Evolutionary conservation across 179 eudicot species (phyloP), one percentile per base, ranked within the genome.

Genomic region (Corrigiola litoralis): DNA sequence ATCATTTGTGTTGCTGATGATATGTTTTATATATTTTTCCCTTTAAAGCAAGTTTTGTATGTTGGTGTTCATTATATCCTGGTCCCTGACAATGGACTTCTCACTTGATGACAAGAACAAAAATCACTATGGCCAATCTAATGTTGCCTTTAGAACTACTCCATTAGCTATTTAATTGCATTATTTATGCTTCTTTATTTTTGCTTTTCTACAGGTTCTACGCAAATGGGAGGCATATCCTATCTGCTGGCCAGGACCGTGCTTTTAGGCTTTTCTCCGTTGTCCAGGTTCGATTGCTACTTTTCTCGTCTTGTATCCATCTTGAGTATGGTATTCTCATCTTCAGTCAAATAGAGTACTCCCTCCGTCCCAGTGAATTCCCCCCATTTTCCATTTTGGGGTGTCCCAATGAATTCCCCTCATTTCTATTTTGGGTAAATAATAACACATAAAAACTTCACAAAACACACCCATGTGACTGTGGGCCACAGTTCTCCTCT

Each of bases 201-300:
- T 24, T 61, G 21, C 24, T 53, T 46, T 40, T 51, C 33, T 78
- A 23, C 79, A 90, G 89, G 76, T 94, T 90, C 76, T 90, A 94
- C 80, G 91, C 96, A 31, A 94, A 94, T 72, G 99, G 99, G 65
- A 79, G 96, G 25, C 97, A 94, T 79, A 86, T 94, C 69, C 79
- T 94, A 50, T 94, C 99, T 58, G 99, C 99, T 79, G 99, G 99
- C 48, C 96, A 88, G 81, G 99, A 94, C 74, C 97, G 99, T 59
- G 97, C 99, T 46, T 94, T 94, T 53, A 90, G 99, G 37, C 99
- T 94, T 42, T 94, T 94, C 80, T 94, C 99, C 37, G 91, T 94
- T 23, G 68, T 94, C 59, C 99, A 94, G 95, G 95, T 88, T 70
- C 46, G 1, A 28, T 49, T 25, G 51, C 32, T 71, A 12, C 54